A percentile compares a stretch with the other conserved stretches of the same genome.
Conservation (phyloP, 805 yeast species). For the Ogataea degrootiae region DNA sequence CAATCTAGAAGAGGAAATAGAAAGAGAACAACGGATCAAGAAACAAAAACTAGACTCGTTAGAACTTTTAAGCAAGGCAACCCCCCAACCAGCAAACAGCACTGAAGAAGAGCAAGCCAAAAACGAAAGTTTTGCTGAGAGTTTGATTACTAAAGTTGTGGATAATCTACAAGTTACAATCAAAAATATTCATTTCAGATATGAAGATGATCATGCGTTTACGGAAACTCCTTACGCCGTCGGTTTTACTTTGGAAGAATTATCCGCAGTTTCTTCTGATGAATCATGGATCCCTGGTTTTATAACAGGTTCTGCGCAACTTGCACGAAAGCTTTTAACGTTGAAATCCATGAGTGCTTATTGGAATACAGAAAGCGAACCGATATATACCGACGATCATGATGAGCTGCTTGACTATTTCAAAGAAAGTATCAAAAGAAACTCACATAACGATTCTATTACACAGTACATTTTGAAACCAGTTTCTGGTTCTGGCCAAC, state of each 20-base stretch:
- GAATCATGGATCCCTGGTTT: constrained; percentile 81
- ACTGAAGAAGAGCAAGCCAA: constrained; percentile 39
- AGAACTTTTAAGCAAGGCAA: constrained; percentile 54
- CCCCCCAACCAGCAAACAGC: constrained; percentile 21
- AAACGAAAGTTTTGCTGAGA: constrained; percentile 81
- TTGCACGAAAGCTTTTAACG: constrained; percentile 73
- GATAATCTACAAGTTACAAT: constrained; percentile 91
- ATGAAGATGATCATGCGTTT: constrained; percentile 74
- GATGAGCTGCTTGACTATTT: constrained; percentile 47
- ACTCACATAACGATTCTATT: constrained; percentile 18
- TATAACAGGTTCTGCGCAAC: constrained; percentile 60
- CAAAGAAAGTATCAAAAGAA: constrained; percentile 37
- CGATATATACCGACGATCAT: constrained; percentile 44
- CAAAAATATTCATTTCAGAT: constrained; percentile 85
- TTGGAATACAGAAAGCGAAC: constrained; percentile 67
- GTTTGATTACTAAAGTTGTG: constrained; percentile 80
- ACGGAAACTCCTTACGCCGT: constrained; percentile 74
- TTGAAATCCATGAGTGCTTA: constrained; percentile 72
- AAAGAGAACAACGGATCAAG: constrained; percentile 58
- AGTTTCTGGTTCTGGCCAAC: constrained; percentile 80
- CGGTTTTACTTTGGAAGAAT: constrained; percentile 78
- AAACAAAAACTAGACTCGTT: constrained; percentile 57
- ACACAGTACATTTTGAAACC: constrained; percentile 72
- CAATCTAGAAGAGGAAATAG: constrained; percentile 53
- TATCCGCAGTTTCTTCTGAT: constrained; percentile 90